phyloP scores from a whole-genome alignment of 75 land plant species.

The Adiantum capillusveneris region DNA sequence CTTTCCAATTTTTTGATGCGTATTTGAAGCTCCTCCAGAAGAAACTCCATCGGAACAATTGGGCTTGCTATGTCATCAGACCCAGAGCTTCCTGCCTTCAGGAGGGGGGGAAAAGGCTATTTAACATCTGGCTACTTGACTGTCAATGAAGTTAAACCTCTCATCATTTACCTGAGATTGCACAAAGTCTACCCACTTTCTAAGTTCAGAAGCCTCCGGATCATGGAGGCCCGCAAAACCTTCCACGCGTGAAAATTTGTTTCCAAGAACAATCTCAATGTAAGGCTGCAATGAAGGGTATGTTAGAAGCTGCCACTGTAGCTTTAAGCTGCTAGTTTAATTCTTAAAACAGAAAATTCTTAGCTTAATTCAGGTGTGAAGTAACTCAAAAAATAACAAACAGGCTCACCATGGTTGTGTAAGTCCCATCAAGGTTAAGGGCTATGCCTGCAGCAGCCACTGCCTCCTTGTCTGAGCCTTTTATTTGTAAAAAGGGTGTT shows the following conservation, averaged over 20 bases:
- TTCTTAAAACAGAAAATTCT: too few relatives aligned
- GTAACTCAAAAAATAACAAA: too few relatives aligned
- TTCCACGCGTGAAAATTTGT: slow-evolving; percentile 40
- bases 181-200: slow-evolving; percentile 82
- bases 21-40: slow-evolving; percentile 66
- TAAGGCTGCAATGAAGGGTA: slow-evolving; percentile 64
- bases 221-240: slow-evolving; percentile 54
- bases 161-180: slow-evolving; percentile 71
- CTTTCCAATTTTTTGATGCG: slow-evolving; percentile 78
- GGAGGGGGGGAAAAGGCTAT: not conserved
- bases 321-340: too few relatives aligned
- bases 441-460: slow-evolving; percentile 79
- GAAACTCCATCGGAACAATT: slow-evolving; percentile 50
- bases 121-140: not conserved
- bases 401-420: slow-evolving; percentile 75
- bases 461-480: slow-evolving; percentile 84
- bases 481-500: slow-evolving; percentile 83
- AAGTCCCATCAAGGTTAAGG: slow-evolving; percentile 79
- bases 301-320: too few relatives aligned
- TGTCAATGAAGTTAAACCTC: too few relatives aligned
- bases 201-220: slow-evolving; percentile 81
- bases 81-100: slow-evolving; percentile 53
- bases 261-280: slow-evolving; percentile 80
- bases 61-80: slow-evolving; percentile 56
- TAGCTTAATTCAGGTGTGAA: too few relatives aligned